Evolutionary conservation across 225 moss, liverwort and hornwort species (phyloP).

Genomic region (Bryoerythrophyllum caledonicum): DNA sequence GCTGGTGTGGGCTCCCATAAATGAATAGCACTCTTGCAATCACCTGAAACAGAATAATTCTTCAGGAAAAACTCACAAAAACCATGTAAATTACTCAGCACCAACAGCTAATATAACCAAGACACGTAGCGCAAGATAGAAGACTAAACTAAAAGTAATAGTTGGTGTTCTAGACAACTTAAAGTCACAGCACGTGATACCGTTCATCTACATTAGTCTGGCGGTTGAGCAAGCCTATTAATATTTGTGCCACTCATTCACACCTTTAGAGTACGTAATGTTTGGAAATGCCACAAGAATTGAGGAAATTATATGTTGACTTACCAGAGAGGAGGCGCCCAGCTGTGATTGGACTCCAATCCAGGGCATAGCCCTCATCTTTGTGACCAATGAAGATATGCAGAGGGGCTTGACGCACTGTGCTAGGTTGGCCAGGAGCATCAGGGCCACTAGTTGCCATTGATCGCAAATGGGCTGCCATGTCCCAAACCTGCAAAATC

Average conservation of each 20-base stretch:
- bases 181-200: too few species aligned
- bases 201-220: too few species aligned
- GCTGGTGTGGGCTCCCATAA: conserved; percentile 84
- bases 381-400: conserved; percentile 87
- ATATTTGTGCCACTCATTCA: too few species aligned
- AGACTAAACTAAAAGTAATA: too few species aligned
- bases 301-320: neutral
- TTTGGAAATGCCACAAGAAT: neutral
- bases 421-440: conserved; percentile 36
- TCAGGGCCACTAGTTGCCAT: conserved; percentile 58
- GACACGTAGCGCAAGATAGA: neutral
- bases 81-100: neutral
- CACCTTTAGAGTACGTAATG: too few species aligned
- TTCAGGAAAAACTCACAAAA: neutral
- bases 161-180: too few species aligned
- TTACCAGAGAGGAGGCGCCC: conserved; percentile 95
- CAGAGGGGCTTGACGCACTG: conserved; percentile 79
- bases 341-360: conserved; percentile 84
- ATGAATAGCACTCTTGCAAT: conserved; percentile 82
- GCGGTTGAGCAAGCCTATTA: too few species aligned
- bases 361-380: conserved; percentile 93
- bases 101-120: neutral
- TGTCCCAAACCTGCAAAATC: conserved; percentile 81
- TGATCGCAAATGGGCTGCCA: conserved; percentile 78
- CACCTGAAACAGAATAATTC: conserved; percentile 50